Conservation (phyloP, 177 flowering plant species). For the Vitis hybrid region DNA sequence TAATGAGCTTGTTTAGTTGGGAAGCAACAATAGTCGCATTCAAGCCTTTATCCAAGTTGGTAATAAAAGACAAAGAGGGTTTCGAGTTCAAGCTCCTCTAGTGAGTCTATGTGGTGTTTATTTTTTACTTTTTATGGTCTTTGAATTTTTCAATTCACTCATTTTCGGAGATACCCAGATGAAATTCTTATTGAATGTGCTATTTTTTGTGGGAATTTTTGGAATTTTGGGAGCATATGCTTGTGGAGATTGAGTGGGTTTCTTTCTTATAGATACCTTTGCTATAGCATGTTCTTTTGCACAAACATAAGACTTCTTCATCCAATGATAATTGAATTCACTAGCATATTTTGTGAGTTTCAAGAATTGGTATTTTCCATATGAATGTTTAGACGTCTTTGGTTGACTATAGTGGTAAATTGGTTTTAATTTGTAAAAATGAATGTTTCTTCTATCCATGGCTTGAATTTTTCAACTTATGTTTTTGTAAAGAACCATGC, state of each 20-base stretch:
- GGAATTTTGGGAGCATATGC: neutral
- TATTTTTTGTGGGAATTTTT: neutral
- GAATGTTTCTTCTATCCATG: no score
- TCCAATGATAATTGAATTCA: no score
- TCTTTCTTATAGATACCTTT: neutral
- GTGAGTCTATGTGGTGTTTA: slow-evolving; percentile 36
- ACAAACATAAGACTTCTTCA: no score
- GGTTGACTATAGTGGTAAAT: no score
- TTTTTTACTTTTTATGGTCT: neutral
- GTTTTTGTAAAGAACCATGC: no score
- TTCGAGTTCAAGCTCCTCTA: slow-evolving; percentile 82
- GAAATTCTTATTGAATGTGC: slow-evolving; percentile 11
- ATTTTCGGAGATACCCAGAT: slow-evolving; percentile 15
- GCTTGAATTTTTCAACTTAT: no score
- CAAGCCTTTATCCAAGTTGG: slow-evolving; percentile 69
- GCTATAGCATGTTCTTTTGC: no score
- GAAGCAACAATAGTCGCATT: slow-evolving; percentile 47
- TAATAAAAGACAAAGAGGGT: slow-evolving; percentile 36
- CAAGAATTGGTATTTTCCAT: no score
- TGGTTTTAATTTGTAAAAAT: no score
- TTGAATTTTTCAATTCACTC: neutral
- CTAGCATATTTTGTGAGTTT: no score
- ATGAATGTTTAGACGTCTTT: no score
- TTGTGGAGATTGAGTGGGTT: neutral
- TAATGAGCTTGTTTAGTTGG: slow-evolving; percentile 74